Percentiles rank a stretch among this genome's conserved stretches.
Conservation (phyloP, 192 early-diverging fungal genomes). For the Coemansia sp. region DNA sequence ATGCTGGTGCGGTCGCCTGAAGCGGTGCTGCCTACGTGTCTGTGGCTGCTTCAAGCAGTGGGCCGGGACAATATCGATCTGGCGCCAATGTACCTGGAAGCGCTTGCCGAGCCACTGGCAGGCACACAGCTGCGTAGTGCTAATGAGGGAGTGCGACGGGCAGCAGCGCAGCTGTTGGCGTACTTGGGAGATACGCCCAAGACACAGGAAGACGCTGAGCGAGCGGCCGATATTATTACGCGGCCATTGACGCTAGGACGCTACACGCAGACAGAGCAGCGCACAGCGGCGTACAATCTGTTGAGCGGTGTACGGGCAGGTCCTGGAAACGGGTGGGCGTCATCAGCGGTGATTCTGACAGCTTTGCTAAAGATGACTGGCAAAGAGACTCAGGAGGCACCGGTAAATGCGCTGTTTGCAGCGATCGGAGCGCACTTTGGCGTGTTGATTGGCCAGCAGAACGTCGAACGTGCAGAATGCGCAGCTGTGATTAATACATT, state of each 20-base stretch:
- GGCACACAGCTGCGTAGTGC: constrained; percentile 37
- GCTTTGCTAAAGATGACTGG: constrained; percentile 61
- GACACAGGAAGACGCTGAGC: constrained; percentile 15
- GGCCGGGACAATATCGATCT: constrained; percentile 51
- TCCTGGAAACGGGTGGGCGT: constrained; percentile 33
- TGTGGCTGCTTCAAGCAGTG: constrained; percentile 61
- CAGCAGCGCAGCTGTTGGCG: constrained; percentile 30
- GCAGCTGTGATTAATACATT: constrained; percentile 40
- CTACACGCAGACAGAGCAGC: constrained; percentile 66
- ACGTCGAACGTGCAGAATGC: constrained; percentile 18
- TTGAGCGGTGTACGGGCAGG: constrained; percentile 42
- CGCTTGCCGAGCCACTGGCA: constrained; percentile 55
- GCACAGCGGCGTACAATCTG: constrained; percentile 60
- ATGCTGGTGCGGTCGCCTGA: constrained; percentile 86
- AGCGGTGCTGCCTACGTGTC: constrained; percentile 63
- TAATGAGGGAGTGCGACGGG: constrained; percentile 26
- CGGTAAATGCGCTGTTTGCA: constrained; percentile 59
- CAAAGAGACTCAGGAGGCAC: constrained; percentile 77
- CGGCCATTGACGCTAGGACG: constrained; percentile 55
- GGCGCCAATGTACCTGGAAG: constrained; percentile 58
- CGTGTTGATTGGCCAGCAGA: constrained; percentile 42
- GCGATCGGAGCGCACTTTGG: constrained; percentile 58
- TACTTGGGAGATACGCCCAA: constrained; percentile 26
- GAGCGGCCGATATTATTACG: constrained; percentile 20
- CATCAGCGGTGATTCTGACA: constrained; percentile 55